Conservation (phyloP, 2,329 filamentous ascomycete species). For the Epichloe gansuensis region DNA sequence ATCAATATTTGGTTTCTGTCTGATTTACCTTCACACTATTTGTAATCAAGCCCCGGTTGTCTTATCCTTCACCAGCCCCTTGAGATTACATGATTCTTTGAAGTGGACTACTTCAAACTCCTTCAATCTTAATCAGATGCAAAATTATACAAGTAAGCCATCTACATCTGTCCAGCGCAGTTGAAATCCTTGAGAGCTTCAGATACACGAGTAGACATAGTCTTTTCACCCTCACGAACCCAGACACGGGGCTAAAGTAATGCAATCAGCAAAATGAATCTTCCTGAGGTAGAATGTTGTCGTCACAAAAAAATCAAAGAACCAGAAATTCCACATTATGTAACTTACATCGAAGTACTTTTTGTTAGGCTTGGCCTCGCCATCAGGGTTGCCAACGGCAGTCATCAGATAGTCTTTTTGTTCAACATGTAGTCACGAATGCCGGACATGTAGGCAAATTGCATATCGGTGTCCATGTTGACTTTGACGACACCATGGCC, state of each 20-base stretch:
- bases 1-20: too few species aligned
- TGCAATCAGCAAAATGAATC: not conserved
- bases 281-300: too few species aligned
- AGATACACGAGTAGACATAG: slow-evolving; percentile 71
- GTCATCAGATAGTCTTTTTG: slow-evolving; percentile 87
- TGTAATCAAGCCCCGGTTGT: too few species aligned
- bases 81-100: not conserved
- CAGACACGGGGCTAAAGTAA: slow-evolving; percentile 65
- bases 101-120: not conserved
- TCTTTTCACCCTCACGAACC: slow-evolving; percentile 96
- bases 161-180: slow-evolving; percentile 26
- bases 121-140: not conserved
- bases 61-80: not conserved
- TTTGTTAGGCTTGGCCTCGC: slow-evolving; percentile 98
- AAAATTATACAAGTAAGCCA: not conserved
- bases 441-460: slow-evolving; percentile 85
- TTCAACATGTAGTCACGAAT: slow-evolving; percentile 88
- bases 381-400: slow-evolving; percentile 89
- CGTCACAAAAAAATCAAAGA: too few species aligned
- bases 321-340: too few species aligned
- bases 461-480: slow-evolving; percentile 96
- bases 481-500: slow-evolving; percentile 95
- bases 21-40: too few species aligned
- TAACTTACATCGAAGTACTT: slow-evolving; percentile 58
- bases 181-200: slow-evolving; percentile 89